Evolutionary conservation across 352 stramenopile species (phyloP).

Genomic region (Halophytophthora polymorphica): DNA sequence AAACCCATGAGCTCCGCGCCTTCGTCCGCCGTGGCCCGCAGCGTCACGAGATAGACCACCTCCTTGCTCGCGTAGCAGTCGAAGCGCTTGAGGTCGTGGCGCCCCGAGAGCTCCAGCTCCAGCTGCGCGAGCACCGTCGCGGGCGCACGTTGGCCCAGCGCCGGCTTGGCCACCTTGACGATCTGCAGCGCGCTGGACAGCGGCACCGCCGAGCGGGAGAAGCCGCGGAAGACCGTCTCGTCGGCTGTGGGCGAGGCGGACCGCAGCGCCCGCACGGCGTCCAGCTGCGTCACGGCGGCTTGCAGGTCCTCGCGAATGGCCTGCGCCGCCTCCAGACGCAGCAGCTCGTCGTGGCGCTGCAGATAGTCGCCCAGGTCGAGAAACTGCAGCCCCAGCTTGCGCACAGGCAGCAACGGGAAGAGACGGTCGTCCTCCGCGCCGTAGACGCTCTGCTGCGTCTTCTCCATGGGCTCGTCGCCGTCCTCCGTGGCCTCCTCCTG

Average conservation of each 20-base stretch:
- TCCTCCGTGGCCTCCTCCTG: constrained; percentile 6
- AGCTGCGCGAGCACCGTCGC: constrained; percentile 85
- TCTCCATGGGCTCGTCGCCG: constrained; percentile 11
- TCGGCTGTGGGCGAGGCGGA: constrained; percentile 30
- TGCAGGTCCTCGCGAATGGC: constrained; percentile 87
- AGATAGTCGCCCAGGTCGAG: constrained; percentile 94
- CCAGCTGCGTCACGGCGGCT: constrained; percentile 72
- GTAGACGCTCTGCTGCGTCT: constrained; percentile 22
- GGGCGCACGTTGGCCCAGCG: constrained; percentile 85
- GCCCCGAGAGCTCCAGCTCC: constrained; percentile 76
- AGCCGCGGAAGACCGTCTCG: constrained; percentile 60
- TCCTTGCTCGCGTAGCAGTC: constrained; percentile 91
- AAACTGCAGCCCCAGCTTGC: constrained; percentile 96
- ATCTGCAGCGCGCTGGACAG: constrained; percentile 49
- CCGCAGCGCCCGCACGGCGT: constrained; percentile 42
- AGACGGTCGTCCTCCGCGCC: constrained; percentile 34
- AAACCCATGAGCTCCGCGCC: constrained; percentile 64
- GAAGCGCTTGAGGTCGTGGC: constrained; percentile 61
- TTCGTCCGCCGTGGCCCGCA: constrained; percentile 70
- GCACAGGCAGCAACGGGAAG: constrained; percentile 76
- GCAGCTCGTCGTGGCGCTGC: constrained; percentile 90
- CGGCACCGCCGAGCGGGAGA: constrained; percentile 38
- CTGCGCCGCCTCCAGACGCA: constrained; percentile 87
- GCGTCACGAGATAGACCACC: constrained; percentile 92
- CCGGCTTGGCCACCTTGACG: constrained; percentile 85